Evolutionary conservation across 1,284 basidiomycete species (phyloP).

Genomic region (Cronartium ribicola): DNA sequence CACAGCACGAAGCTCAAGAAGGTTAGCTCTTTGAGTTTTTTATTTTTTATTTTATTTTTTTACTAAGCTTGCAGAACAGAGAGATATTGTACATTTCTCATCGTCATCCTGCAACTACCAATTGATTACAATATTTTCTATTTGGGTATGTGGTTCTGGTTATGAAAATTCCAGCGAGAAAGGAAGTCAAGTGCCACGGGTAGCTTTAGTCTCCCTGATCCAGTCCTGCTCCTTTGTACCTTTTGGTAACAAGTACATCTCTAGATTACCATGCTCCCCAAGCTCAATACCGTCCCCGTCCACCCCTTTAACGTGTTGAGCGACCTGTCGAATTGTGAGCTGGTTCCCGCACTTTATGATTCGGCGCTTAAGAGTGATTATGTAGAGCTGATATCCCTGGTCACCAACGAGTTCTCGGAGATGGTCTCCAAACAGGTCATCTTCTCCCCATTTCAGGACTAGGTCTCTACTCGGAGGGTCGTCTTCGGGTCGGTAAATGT

Average conservation of each 20-base stretch:
- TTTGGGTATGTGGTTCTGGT: too few species aligned
- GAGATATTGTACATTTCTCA: too few species aligned
- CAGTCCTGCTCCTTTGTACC: constrained; percentile 28
- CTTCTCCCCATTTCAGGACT: constrained; percentile 28
- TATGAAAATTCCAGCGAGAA: neutral
- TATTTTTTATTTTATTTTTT: too few species aligned
- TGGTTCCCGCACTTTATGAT: constrained; percentile 36
- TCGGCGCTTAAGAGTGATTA: constrained; percentile 18
- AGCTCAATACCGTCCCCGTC: constrained; percentile 6
- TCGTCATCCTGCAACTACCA: too few species aligned
- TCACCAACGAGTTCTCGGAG: constrained; percentile 6
- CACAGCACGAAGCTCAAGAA: too few species aligned
- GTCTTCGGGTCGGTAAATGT: constrained; percentile 28
- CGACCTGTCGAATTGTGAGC: constrained; percentile 20
- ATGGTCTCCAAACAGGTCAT: constrained; percentile 25
- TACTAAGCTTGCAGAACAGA: too few species aligned
- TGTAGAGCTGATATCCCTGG: constrained; percentile 15
- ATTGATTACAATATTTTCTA: too few species aligned
- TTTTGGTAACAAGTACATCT: constrained; percentile 27
- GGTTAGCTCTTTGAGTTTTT: too few species aligned
- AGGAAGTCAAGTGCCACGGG: neutral
- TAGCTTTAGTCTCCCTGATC: constrained; percentile 27
- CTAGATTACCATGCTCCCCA: constrained; percentile 22
- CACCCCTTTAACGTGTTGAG: neutral
- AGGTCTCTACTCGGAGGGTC: constrained; percentile 26